These are phyloP conservation scores for Thalassiosira oceanica DNA, from an alignment of 352 stramenopile genomes.

Conservation along the genomic window DNA sequence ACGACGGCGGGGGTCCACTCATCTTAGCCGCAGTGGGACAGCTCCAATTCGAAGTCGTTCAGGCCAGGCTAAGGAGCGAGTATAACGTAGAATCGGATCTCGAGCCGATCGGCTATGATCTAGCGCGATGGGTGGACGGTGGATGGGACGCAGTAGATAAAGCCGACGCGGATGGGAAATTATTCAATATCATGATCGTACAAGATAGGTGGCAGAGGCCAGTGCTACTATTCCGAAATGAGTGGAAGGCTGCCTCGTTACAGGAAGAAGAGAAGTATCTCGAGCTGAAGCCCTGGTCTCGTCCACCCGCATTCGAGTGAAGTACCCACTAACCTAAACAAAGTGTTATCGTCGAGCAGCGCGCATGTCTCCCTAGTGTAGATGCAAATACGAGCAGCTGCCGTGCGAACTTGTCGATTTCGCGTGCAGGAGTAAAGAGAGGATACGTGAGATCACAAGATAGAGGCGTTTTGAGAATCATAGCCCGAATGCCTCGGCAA, in stretches of 20 bases:
- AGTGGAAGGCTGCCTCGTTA: slow-evolving; percentile 75
- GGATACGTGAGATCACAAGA: no score
- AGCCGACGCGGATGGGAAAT: slow-evolving; percentile 73
- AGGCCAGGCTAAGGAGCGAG: slow-evolving; percentile 83
- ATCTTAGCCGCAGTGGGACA: slow-evolving; percentile 83
- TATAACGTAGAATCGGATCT: slow-evolving; percentile 83
- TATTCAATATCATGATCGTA: slow-evolving; percentile 81
- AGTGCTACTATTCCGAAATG: slow-evolving; percentile 79
- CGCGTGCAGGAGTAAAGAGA: no score
- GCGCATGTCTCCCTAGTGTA: no score
- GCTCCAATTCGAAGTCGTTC: slow-evolving; percentile 85
- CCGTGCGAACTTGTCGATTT: no score
- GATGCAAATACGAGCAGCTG: no score
- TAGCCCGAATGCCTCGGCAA: no score
- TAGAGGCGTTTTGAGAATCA: no score
- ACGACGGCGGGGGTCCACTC: slow-evolving; percentile 80
- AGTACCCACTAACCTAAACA: no score
- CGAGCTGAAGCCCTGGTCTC: slow-evolving; percentile 67
- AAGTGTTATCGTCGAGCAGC: no score
- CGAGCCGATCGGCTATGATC: slow-evolving; percentile 81
- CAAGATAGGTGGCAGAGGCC: slow-evolving; percentile 77
- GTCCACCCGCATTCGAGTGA: slow-evolving; percentile 64
- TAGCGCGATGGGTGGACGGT: slow-evolving; percentile 81
- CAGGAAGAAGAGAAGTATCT: slow-evolving; percentile 74
- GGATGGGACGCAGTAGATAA: slow-evolving; percentile 81